These are phyloP conservation scores for Sphaerulina populicola DNA, from an alignment of 2,329 filamentous ascomycete species.

Conservation along the genomic window DNA sequence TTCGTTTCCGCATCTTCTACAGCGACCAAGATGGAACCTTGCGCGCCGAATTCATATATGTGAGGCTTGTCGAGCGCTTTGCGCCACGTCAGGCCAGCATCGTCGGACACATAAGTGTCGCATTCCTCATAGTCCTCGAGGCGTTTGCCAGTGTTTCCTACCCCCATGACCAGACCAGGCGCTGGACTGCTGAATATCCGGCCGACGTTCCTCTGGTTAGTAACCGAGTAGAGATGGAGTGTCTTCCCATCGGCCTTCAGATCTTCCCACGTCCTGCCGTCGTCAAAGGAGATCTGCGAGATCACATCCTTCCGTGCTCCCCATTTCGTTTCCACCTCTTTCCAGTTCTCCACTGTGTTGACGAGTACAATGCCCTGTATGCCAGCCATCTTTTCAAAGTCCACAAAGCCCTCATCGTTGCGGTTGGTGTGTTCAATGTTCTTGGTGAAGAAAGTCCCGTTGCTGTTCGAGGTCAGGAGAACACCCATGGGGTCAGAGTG, in stretches of 20 bases:
- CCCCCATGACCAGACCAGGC: constrained; percentile 85
- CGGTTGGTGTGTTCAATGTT: constrained; percentile 92
- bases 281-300: constrained; percentile 87
- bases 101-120: constrained; percentile 78
- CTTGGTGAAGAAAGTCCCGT: constrained; percentile 89
- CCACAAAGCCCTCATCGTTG: constrained; percentile 64
- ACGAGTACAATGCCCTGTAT: constrained; percentile 90
- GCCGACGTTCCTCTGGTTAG: constrained; percentile 70
- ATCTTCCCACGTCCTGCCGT: constrained; percentile 74
- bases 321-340: constrained; percentile 57
- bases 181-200: constrained; percentile 89
- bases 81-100: constrained; percentile 81
- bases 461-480: constrained; percentile 92
- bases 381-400: constrained; percentile 87
- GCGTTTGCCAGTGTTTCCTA: constrained; percentile 76
- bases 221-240: constrained; percentile 88
- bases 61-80: constrained; percentile 69
- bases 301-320: constrained; percentile 55
- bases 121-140: constrained; percentile 65
- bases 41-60: constrained; percentile 93
- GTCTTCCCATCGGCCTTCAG: constrained; percentile 58
- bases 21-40: constrained; percentile 80
- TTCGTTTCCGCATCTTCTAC: constrained; percentile 61
- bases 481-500: constrained; percentile 60
- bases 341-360: constrained; percentile 79